Percentiles rank a stretch among this genome's conserved stretches.
phyloP scores from a whole-genome alignment of 495 filamentous ascomycete species.

The Pseudoneurospora amorphoporcata region DNA sequence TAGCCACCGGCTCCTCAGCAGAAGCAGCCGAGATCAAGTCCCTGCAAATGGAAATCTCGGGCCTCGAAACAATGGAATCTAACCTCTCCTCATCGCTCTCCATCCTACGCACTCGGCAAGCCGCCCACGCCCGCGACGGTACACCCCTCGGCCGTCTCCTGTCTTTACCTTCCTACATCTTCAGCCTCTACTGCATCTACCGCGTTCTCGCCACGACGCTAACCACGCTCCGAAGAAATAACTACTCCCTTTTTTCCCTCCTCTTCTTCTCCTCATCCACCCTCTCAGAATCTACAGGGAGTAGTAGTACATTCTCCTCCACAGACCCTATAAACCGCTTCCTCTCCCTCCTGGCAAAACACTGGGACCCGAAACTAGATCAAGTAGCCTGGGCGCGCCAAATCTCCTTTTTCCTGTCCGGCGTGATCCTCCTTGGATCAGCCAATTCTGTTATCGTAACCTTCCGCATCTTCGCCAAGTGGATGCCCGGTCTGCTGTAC shows the following conservation, averaged over 20 bases:
- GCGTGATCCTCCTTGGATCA: constrained; percentile 65
- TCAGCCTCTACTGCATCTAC: constrained; percentile 68
- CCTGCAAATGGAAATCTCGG: constrained; percentile 65
- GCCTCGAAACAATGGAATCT: constrained; percentile 63
- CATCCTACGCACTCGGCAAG: constrained; percentile 45
- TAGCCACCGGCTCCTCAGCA: constrained; percentile 46
- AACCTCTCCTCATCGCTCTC: constrained; percentile 52
- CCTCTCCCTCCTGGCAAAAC: constrained; percentile 58
- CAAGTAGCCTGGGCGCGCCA: constrained; percentile 61
- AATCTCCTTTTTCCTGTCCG: constrained; percentile 68
- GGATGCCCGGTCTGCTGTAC: constrained; percentile 52
- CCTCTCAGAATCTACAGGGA: background rate
- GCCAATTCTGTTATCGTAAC: constrained; percentile 69
- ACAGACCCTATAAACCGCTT: constrained; percentile 71
- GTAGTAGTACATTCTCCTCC: constrained; percentile 38
- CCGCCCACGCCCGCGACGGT: constrained; percentile 49
- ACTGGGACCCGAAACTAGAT: constrained; percentile 63
- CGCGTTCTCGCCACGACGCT: constrained; percentile 58
- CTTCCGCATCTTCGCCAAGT: constrained; percentile 60
- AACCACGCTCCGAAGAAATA: constrained; percentile 46
- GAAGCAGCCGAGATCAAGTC: constrained; percentile 53
- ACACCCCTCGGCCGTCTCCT: constrained; percentile 52
- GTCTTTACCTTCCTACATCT: constrained; percentile 48
- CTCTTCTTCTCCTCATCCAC: background rate
- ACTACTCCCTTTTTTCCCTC: constrained; percentile 34